Base-by-base conservation (phyloP, 768 basidiomycete genomes). In the Mrakia gelida region DNA sequence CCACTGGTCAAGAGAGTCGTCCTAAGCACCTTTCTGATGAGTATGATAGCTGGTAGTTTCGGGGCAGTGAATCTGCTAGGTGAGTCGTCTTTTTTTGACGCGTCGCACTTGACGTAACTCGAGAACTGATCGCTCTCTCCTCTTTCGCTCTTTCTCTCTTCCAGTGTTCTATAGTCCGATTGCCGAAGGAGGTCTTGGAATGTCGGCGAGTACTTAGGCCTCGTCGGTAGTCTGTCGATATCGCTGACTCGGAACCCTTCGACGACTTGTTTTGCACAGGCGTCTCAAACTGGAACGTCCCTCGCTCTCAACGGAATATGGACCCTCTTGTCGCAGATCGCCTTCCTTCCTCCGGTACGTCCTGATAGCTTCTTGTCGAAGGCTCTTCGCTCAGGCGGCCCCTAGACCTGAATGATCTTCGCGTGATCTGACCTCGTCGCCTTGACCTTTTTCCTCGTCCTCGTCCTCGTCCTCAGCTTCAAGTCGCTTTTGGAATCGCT, bases 241-340 rank as follows among this genome's bases (percentile, higher is more conserved):
- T 38, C 38, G 38, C 38, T 38, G 38, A 38, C 4, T 38, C 38
- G 38, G 38, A 8, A 8, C 38, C 26, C 21, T 21, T 56, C 54
- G 54, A 9, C 59, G 7, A 26, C 59, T 21, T 15, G 28, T 49
- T 71, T 21, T 21, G 2, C 16, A 5, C 23, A 56, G 45, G 38
- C 77, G 2, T 78, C 61, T 18, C 71, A 73, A 62, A 78, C 65
- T 8, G 77, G 77, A 21, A 71, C 59, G 7, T 43, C 77, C 2
- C 71, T 78, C 28, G 71, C 77, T 43, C 45, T 71, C n/a, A 59
- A 70, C 23, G 77, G 77, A 2, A 28, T 73, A 28, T 78, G 71
- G 71, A 72, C 68, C 2, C 38, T 78, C 0, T 2, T 78, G 10
- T 59, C 61, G 21, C 77, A 78, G 54, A 38, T 78, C 23, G 32